Conservation (phyloP, 768 basidiomycete species). For the Lactarius trivialis region DNA sequence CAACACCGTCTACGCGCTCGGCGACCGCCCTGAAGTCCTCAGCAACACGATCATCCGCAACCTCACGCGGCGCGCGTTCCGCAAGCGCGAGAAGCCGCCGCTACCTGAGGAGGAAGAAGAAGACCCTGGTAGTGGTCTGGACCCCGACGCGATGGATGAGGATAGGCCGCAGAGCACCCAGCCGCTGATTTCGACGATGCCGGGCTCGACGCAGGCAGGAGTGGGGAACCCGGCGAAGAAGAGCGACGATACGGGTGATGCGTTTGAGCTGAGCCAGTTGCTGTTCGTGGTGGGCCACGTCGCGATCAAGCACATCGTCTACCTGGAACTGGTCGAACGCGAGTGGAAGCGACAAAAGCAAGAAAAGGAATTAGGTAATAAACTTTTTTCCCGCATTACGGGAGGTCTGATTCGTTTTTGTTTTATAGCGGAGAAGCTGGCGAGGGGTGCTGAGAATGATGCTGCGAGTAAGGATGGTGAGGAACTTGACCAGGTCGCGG, state of each 20-base stretch:
- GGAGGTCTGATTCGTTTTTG: background rate
- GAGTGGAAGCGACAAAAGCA: conserved; percentile 98
- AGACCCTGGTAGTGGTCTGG: conserved; percentile 26
- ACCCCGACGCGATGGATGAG: conserved; percentile 51
- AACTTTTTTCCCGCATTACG: no score
- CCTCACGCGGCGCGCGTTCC: conserved; percentile 69
- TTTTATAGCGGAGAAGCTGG: conserved; percentile 53
- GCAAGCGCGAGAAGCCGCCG: conserved; percentile 7
- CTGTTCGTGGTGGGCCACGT: conserved; percentile 94
- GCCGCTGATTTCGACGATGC: conserved; percentile 13
- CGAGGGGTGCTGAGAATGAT: conserved; percentile 33
- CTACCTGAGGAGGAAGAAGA: conserved; percentile 13
- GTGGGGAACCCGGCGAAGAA: conserved; percentile 2
- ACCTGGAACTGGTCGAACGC: conserved; percentile 88
- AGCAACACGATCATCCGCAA: conserved; percentile 78
- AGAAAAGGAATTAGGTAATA: conserved; percentile 65
- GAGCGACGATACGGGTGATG: conserved; percentile 60
- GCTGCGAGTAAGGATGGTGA: conserved; percentile 53
- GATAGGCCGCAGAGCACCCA: conserved; percentile 35
- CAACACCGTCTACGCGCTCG: conserved; percentile 92
- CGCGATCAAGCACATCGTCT: conserved; percentile 96
- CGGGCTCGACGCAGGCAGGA: conserved; percentile 14
- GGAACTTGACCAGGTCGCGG: conserved; percentile 95
- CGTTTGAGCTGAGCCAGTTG: conserved; percentile 88
- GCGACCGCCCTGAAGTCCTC: conserved; percentile 84